Conservation (phyloP, 257 asterid species). For the Primulina huaijiensis region DNA sequence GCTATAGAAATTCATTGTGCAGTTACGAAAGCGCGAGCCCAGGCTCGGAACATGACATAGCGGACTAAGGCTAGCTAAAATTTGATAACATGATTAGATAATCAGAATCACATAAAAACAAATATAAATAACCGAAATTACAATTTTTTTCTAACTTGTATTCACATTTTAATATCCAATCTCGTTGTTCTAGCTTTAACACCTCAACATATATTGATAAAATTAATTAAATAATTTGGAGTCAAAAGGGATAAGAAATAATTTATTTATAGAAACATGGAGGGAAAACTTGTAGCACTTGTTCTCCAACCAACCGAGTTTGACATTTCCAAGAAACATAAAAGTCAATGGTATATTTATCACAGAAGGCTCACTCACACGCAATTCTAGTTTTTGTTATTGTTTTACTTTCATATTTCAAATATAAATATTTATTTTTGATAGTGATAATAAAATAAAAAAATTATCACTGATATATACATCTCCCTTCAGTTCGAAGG, state of each 20-base stretch:
- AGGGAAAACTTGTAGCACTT: slow-evolving; percentile 14
- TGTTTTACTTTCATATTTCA: background rate
- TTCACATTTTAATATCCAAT: background rate
- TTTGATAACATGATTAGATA: no score
- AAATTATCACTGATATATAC: background rate
- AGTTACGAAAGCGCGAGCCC: no score
- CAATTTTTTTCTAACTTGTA: no score
- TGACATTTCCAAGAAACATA: slow-evolving; percentile 25
- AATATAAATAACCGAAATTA: no score
- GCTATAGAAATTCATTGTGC: no score
- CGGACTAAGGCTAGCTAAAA: no score
- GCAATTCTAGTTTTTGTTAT: background rate
- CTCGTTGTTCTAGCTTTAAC: background rate
- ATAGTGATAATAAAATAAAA: background rate
- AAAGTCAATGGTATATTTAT: slow-evolving; percentile 1
- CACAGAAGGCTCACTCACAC: background rate
- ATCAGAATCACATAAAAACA: no score
- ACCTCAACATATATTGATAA: background rate
- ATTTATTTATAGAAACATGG: slow-evolving; percentile 4
- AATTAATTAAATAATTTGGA: background rate
- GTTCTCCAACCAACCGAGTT: slow-evolving; percentile 19
- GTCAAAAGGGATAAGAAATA: slow-evolving; percentile 23
- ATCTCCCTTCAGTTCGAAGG: background rate
- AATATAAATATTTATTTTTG: no score
- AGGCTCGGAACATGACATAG: no score